Evolutionary conservation across 371 early-diverging fungal genomes (phyloP).

Genomic region (Saksenaea oblongispora): DNA sequence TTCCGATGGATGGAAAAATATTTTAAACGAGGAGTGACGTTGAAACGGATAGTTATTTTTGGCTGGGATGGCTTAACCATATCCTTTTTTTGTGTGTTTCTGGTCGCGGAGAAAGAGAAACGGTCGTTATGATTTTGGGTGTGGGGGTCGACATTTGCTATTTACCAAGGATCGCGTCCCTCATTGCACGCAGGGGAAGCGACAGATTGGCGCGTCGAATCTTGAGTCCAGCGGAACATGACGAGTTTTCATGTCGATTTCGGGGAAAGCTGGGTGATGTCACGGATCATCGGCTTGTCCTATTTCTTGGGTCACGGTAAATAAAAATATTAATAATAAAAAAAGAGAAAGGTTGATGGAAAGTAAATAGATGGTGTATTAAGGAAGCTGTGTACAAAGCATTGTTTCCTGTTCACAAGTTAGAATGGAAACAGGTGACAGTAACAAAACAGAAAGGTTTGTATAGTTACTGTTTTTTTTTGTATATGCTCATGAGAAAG

Average conservation of each 20-base stretch:
- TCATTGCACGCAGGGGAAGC: slow-evolving; percentile 34
- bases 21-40: neutral
- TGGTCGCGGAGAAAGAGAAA: neutral
- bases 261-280: neutral
- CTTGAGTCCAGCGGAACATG: slow-evolving; percentile 35
- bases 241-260: slow-evolving; percentile 27
- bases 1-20: neutral
- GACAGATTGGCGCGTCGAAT: slow-evolving; percentile 46
- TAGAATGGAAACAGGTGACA: slow-evolving; percentile 70
- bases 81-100: neutral
- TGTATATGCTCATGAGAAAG: neutral
- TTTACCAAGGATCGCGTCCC: slow-evolving; percentile 40
- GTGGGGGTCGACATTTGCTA: slow-evolving; percentile 63
- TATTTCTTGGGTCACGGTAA: slow-evolving; percentile 45
- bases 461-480: neutral
- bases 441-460: slow-evolving; percentile 47
- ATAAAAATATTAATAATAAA: neutral
- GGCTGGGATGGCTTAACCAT: neutral
- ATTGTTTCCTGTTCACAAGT: slow-evolving; percentile 52
- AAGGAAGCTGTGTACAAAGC: slow-evolving; percentile 75
- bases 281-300: slow-evolving; percentile 13
- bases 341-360: neutral
- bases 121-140: slow-evolving; percentile 46
- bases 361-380: slow-evolving; percentile 60
- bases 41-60: neutral